phyloP scores from a whole-genome alignment of 495 filamentous ascomycete genomes.

The Hyaloscypha bicolor region DNA sequence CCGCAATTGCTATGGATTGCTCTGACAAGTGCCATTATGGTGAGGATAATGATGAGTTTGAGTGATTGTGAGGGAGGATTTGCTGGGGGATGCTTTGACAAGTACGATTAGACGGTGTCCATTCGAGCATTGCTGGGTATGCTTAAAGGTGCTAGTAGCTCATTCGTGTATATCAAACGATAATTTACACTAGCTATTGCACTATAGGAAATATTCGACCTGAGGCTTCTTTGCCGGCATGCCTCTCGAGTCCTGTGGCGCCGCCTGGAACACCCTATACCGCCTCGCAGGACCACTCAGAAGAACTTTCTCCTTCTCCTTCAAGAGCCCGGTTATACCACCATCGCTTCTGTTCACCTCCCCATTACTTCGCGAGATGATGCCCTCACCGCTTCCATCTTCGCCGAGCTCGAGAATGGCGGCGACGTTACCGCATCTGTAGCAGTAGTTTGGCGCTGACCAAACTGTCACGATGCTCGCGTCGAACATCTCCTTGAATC shows the following conservation, averaged over 20 bases:
- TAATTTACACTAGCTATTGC: neutral
- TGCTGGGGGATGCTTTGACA: too few species aligned
- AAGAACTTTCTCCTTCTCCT: slow-evolving; percentile 36
- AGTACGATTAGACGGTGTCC: too few species aligned
- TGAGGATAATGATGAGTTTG: too few species aligned
- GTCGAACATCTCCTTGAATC: slow-evolving; percentile 99
- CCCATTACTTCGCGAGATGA: slow-evolving; percentile 77
- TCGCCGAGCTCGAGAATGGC: slow-evolving; percentile 92
- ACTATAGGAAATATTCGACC: slow-evolving; percentile 90
- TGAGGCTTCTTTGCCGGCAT: slow-evolving; percentile 99
- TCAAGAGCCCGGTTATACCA: slow-evolving; percentile 11
- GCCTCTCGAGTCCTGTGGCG: slow-evolving; percentile 92
- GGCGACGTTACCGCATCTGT: slow-evolving; percentile 95
- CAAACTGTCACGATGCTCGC: slow-evolving; percentile 93
- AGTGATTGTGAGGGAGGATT: too few species aligned
- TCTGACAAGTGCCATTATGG: too few species aligned
- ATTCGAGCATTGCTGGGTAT: too few species aligned
- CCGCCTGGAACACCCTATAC: slow-evolving; percentile 96
- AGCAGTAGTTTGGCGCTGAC: slow-evolving; percentile 98
- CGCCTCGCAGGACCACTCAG: slow-evolving; percentile 78
- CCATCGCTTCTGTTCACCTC: slow-evolving; percentile 66
- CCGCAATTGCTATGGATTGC: neutral
- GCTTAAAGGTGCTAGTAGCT: too few species aligned
- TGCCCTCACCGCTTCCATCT: slow-evolving; percentile 71
- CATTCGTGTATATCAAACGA: too few species aligned